These are phyloP conservation scores for Hypoxylon rickii DNA, from an alignment of 495 filamentous ascomycete species.

Conservation along the genomic window DNA sequence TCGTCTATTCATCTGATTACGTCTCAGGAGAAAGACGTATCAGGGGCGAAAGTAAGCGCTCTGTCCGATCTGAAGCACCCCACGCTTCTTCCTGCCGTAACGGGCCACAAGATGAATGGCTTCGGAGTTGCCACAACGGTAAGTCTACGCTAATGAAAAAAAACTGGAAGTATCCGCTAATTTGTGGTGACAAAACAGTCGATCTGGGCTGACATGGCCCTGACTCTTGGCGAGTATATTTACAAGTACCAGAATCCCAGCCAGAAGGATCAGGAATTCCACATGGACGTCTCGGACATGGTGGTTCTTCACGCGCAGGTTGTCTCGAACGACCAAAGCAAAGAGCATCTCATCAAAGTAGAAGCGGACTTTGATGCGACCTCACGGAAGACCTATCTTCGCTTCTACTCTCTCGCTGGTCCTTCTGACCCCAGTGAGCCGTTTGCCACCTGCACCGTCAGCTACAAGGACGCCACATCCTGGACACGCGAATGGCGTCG, in stretches of 20 bases:
- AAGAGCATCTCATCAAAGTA: slow-evolving; percentile 23
- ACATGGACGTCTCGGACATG: slow-evolving; percentile 53
- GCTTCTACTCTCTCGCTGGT: not conserved
- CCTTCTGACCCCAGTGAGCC: slow-evolving; percentile 19
- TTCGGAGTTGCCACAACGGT: slow-evolving; percentile 59
- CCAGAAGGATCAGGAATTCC: slow-evolving; percentile 26
- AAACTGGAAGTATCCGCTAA: no score
- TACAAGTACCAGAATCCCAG: slow-evolving; percentile 45
- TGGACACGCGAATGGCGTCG: slow-evolving; percentile 47
- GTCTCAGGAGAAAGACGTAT: slow-evolving; percentile 46
- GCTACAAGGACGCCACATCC: slow-evolving; percentile 31
- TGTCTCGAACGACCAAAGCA: not conserved
- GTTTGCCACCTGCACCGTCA: slow-evolving; percentile 45
- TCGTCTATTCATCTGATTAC: slow-evolving; percentile 44
- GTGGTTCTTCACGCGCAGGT: slow-evolving; percentile 59
- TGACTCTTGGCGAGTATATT: slow-evolving; percentile 61
- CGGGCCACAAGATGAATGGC: slow-evolving; percentile 64
- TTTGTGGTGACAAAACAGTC: no score
- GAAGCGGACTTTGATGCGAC: slow-evolving; percentile 31
- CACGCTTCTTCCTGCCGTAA: slow-evolving; percentile 52
- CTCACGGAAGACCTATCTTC: not conserved
- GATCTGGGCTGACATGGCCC: slow-evolving; percentile 65
- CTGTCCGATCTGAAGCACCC: slow-evolving; percentile 55
- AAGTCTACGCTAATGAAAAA: not conserved
- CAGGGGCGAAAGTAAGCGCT: slow-evolving; percentile 10